These are phyloP conservation scores for Tylopilus sp. DNA, from an alignment of 768 basidiomycete species.

Conservation along the genomic window DNA sequence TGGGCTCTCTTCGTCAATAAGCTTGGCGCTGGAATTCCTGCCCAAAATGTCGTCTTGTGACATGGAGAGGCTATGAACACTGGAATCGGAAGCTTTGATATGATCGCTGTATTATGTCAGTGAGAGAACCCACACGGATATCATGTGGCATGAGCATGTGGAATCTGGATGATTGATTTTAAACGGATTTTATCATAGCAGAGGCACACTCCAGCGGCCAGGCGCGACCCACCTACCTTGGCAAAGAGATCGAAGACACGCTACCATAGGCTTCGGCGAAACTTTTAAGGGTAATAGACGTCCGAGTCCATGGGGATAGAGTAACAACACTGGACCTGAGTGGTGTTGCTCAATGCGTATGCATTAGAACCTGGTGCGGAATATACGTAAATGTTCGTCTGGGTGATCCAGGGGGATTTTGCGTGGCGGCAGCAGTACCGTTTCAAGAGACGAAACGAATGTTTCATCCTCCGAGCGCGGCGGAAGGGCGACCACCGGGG, in stretches of 20 bases:
- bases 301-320: neutral
- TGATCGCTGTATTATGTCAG: conserved; percentile 8
- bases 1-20: neutral
- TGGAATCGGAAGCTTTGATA: conserved; percentile 17
- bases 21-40: conserved; percentile 1
- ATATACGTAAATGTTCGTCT: conserved; percentile 2
- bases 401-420: neutral
- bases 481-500: neutral
- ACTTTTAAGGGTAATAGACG: too few species aligned
- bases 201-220: neutral
- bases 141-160: conserved; percentile 11
- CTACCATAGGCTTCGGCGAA: too few species aligned
- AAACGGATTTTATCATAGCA: conserved; percentile 1
- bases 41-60: conserved; percentile 3
- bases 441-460: conserved; percentile 15
- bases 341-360: too few species aligned
- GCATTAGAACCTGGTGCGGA: too few species aligned
- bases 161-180: neutral
- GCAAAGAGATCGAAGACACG: neutral
- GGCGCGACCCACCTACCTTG: neutral
- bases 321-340: neutral
- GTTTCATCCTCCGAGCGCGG: conserved; percentile 12
- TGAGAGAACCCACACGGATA: conserved; percentile 15
- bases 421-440: neutral
- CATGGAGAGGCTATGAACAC: conserved; percentile 9